Conservation (phyloP, 2,329 filamentous ascomycete species). For the Penicillium glabrum region DNA sequence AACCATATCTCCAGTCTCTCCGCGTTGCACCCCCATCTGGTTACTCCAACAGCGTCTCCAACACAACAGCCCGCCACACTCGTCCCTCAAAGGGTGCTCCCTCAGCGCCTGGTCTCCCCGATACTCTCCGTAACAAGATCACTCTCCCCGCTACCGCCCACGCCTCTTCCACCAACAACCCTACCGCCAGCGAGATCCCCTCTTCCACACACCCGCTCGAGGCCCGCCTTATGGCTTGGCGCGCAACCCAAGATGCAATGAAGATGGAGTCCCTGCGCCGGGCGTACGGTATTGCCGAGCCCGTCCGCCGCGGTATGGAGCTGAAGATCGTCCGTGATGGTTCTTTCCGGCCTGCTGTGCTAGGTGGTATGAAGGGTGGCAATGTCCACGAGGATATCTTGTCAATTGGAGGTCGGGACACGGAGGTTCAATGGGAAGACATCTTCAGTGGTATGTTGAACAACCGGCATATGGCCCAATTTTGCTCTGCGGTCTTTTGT, state of each 20-base stretch:
- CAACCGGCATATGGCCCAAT: not conserved
- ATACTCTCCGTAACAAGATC: conserved; percentile 84
- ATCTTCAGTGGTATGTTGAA: conserved; percentile 67
- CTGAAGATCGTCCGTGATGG: conserved; percentile 80
- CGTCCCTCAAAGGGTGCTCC: conserved; percentile 69
- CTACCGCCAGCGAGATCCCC: conserved; percentile 38
- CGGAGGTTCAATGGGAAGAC: conserved; percentile 86
- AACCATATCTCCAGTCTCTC: conserved; percentile 66
- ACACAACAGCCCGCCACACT: conserved; percentile 58
- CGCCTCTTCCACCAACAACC: conserved; percentile 42
- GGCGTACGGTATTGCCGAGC: conserved; percentile 89
- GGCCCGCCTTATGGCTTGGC: conserved; percentile 84
- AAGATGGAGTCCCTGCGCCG: conserved; percentile 88
- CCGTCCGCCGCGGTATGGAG: conserved; percentile 91
- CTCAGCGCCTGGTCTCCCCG: conserved; percentile 89
- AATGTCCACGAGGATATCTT: conserved; percentile 89
- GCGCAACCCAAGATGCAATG: conserved; percentile 78
- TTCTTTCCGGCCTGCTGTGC: conserved; percentile 69
- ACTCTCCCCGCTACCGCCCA: conserved; percentile 58
- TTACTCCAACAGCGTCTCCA: conserved; percentile 66
- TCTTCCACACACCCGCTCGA: conserved; percentile 84
- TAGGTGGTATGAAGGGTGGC: conserved; percentile 59
- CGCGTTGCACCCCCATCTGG: conserved; percentile 75
- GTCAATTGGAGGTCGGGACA: conserved; percentile 65
- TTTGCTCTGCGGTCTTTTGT: conserved; percentile 8